Evolutionary conservation across 768 basidiomycete species (phyloP), one percentile per base, ranked within the genome.

Genomic region (Boletus huronensis): DNA sequence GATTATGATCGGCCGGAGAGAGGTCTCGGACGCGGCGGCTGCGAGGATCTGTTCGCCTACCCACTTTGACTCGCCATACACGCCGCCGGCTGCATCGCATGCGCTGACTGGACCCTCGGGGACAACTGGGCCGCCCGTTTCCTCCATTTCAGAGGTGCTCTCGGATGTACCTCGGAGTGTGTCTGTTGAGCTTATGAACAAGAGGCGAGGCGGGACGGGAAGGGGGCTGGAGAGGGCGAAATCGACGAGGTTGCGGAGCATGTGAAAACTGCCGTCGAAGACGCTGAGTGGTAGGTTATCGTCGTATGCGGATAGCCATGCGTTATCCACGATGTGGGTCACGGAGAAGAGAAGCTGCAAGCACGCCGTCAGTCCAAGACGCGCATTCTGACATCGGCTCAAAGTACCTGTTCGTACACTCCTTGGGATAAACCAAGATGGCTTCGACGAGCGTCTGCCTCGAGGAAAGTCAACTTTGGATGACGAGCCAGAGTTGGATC

Each of bases 321-420:
- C 55, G 10, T 74, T 74, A 60, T 76, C 73, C 16, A 76, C 71
- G 59, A 78, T 66, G 31, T 69, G 70, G 13, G 74, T 77, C 6
- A 72, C 61, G 10, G 63, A 65, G n/a, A 46, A 57, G 13, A 50
- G 61, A 39, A 63, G 54, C 61, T 64, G 26, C 6, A 35, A 52
- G n/a, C 25, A 9, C 7, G 17, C 11, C 32, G 25, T 60, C 10
- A 60, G 60, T 28, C 17, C 16, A 25, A 51, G 36, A 35, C 17
- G 13, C 8, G 10, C 29, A 43, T 42, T 5, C 11, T 5, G 14
- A 31, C 17, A 14, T n/a, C 11, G 4, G 21, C 14, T 17, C 9
- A 1, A 29, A 13, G 23, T 35, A 71, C 70, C 63, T 71, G 61
- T 11, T 69, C 62, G 31, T 66, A 69, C 13, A 62, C 14, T 8